Evolutionary conservation across 371 early-diverging fungal species (phyloP), one percentile per base, ranked within the genome.

Genomic region (Mucor mucedo): DNA sequence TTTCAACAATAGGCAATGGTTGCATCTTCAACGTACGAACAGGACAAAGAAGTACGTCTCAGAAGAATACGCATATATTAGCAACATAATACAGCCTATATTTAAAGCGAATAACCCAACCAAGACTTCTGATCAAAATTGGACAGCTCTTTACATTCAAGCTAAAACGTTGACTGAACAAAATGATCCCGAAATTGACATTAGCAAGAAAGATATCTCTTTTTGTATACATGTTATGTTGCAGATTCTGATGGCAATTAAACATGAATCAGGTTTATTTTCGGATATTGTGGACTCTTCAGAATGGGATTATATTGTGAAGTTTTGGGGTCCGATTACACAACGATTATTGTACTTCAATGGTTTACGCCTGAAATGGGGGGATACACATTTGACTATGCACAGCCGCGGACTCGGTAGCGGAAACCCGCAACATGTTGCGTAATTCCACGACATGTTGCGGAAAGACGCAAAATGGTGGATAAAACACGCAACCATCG

Each of bases 41-140:
- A 56, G 55, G 40, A 40, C 55, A 39, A 56, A 63, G 56, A 28
- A 53, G 44, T 54, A 61, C 55, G 47, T 47, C 47, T 32, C 45
- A 54, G 28, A 6, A 44, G 27, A 44, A 47, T 61, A 61, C 27
- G 38, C 32, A 16, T 4, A 54, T 61, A 61, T 53, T 47, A 45
- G 45, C 21, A 30, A 44, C 33, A 54, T 61, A 47, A 47, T 61
- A 47, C 35, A 29, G 27, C 55, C 53, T 42, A 30, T 60, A 29
- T 47, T 54, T 49, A 29, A 52, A 53, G 29, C 54, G 4, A 49
- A 62, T 49, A 62, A 49, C 6, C 28, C 6, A 62, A 32, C 33
- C 38, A 62, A 62, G 42, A 55, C 49, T 49, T 47, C 39, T 55
- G 62, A 62, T 47, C 30, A 45, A 48, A 62, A 62, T 32, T 55